These are phyloP conservation scores for Chlorella sorokiniana DNA, from an alignment of 139 green algal genomes.

Conservation along the genomic window DNA sequence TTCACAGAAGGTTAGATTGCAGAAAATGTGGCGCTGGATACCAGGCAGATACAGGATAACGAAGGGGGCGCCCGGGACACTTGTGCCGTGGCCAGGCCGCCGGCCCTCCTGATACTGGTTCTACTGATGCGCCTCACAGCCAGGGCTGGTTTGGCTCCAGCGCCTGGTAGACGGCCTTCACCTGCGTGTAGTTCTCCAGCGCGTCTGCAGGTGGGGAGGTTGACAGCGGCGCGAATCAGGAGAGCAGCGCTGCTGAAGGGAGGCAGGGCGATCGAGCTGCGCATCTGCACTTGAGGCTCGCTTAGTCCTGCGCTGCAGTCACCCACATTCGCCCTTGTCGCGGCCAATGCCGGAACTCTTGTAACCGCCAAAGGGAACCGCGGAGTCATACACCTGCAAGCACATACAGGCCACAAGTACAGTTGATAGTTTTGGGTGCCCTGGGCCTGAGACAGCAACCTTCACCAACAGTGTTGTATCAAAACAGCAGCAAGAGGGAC, in stretches of 20 bases:
- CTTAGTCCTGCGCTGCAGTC: neutral
- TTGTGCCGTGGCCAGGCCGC: too few relatives aligned
- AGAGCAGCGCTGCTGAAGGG: neutral
- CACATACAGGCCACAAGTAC: neutral
- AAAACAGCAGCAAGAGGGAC: neutral
- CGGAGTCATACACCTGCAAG: neutral
- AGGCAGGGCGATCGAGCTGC: neutral
- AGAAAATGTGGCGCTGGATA: too few relatives aligned
- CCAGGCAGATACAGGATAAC: too few relatives aligned
- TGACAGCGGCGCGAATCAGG: neutral
- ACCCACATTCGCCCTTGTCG: conserved; percentile 58
- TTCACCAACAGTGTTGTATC: neutral
- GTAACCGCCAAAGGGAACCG: conserved; percentile 63
- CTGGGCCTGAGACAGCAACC: neutral
- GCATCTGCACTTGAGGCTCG: neutral
- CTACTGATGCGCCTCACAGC: conserved; percentile 21
- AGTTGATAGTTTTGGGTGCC: neutral
- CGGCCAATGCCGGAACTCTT: conserved; percentile 70
- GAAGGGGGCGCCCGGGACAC: too few relatives aligned
- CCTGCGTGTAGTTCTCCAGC: conserved; percentile 73
- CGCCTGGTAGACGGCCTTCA: conserved; percentile 34
- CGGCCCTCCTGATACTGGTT: too few relatives aligned
- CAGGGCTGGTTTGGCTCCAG: conserved; percentile 16
- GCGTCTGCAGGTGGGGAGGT: conserved; percentile 44
- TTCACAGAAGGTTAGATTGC: too few relatives aligned